These are phyloP conservation scores for Neurospora sp. DNA, from an alignment of 495 filamentous ascomycete genomes.

Conservation along the genomic window DNA sequence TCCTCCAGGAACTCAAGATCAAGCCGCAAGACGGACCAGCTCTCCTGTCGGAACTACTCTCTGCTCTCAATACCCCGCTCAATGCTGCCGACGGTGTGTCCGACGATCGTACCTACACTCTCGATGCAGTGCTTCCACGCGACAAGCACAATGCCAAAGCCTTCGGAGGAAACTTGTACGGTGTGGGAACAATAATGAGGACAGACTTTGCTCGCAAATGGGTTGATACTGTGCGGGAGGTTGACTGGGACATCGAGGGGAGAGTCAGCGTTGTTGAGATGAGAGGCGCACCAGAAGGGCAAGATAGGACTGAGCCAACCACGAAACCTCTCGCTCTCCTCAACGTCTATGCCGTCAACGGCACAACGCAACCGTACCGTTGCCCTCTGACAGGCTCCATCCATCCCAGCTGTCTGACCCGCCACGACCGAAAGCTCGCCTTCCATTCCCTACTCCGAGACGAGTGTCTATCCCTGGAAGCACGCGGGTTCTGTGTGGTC, in stretches of 20 bases:
- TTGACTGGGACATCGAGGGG: constrained; percentile 44
- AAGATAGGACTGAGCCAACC: background rate
- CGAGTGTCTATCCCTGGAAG: constrained; percentile 30
- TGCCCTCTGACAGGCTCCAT: constrained; percentile 27
- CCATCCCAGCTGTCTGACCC: constrained; percentile 17
- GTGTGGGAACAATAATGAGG: constrained; percentile 39
- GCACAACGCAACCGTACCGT: constrained; percentile 37
- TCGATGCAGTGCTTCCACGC: constrained; percentile 32
- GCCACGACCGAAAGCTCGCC: constrained; percentile 39
- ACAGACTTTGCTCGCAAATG: constrained; percentile 24
- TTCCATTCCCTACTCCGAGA: constrained; percentile 34
- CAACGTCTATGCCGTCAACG: constrained; percentile 45
- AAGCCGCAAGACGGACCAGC: constrained; percentile 18
- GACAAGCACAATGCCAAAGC: constrained; percentile 39
- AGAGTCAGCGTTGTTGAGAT: constrained; percentile 35
- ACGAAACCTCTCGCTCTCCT: constrained; percentile 25
- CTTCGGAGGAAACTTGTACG: constrained; percentile 40
- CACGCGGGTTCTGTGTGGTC: constrained; percentile 28
- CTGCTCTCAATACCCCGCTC: constrained; percentile 24
- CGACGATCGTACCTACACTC: constrained; percentile 26
- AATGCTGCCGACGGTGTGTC: constrained; percentile 6
- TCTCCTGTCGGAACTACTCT: constrained; percentile 14
- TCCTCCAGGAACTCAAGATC: constrained; percentile 46
- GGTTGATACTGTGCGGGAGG: constrained; percentile 13
- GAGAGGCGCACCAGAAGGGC: background rate